Percentiles rank a stretch among this genome's conserved stretches.
phyloP scores from a whole-genome alignment of 108 stramenopile genomes.

The Pseudonitzschia multistriata region DNA sequence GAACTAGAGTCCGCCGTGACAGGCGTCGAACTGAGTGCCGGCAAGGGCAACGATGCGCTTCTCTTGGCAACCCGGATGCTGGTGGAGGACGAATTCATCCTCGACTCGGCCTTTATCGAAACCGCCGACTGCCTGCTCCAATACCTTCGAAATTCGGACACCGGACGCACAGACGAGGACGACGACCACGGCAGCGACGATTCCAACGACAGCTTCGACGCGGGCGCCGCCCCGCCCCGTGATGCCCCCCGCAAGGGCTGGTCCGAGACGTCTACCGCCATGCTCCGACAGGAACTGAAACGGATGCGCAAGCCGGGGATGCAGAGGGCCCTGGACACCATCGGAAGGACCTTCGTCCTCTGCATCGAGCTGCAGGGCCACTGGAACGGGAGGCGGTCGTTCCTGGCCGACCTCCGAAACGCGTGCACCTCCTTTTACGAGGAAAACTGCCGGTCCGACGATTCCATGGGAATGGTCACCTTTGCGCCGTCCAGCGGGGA shows the following conservation, averaged over 20 bases:
- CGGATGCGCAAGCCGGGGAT: slow-evolving; percentile 22
- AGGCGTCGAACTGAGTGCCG: slow-evolving; percentile 22
- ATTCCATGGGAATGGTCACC: slow-evolving; percentile 27
- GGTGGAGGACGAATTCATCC: slow-evolving; percentile 59
- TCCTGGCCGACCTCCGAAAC: slow-evolving; percentile 9
- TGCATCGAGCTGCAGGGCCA: slow-evolving; percentile 31
- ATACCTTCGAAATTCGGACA: slow-evolving; percentile 10
- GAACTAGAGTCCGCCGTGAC: slow-evolving; percentile 50
- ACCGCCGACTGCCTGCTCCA: slow-evolving; percentile 27
- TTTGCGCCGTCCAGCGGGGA: slow-evolving; percentile 10
- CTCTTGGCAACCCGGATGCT: slow-evolving; percentile 56
- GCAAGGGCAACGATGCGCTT: slow-evolving; percentile 38
- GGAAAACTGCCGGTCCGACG: slow-evolving; percentile 18
- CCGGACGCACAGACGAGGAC: background rate
- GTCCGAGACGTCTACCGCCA: background rate
- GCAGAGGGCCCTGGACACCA: slow-evolving; percentile 21
- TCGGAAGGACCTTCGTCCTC: slow-evolving; percentile 29
- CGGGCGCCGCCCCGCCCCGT: too few relatives aligned
- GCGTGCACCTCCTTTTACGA: slow-evolving; percentile 21
- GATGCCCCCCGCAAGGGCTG: background rate
- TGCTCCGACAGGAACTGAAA: slow-evolving; percentile 16
- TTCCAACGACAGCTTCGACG: slow-evolving; percentile 6
- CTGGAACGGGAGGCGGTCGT: slow-evolving; percentile 5
- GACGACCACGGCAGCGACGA: slow-evolving; percentile 12
- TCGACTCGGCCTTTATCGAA: slow-evolving; percentile 34